A percentile compares a stretch with the other conserved stretches of the same genome.
phyloP scores from a whole-genome alignment of 2,329 filamentous ascomycete genomes.

The Nannizziopsis barbatae region DNA sequence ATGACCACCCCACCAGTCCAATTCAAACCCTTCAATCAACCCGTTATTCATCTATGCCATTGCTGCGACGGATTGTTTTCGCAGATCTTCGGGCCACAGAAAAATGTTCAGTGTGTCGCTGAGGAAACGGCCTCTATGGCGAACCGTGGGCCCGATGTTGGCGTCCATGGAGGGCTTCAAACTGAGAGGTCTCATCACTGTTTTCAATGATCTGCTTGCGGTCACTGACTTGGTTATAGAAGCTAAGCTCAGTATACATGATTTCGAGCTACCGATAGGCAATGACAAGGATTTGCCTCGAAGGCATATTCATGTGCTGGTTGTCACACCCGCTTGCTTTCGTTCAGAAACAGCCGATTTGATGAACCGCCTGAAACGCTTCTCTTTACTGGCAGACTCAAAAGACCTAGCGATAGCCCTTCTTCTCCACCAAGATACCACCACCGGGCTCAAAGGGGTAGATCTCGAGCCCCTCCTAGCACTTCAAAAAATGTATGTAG shows the following conservation, averaged over 20 bases:
- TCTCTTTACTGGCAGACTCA: constrained; percentile 8
- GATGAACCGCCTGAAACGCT: constrained; percentile 15
- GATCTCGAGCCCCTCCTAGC: constrained; percentile 17
- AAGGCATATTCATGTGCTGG: constrained; percentile 15
- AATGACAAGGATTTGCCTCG: not conserved
- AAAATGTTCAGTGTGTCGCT: constrained; percentile 10
- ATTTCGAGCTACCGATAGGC: constrained; percentile 17
- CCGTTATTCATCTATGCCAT: not conserved
- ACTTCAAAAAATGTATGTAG: constrained; percentile 21
- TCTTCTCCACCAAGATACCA: constrained; percentile 17
- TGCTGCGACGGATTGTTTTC: too few relatives aligned
- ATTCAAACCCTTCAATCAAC: too few relatives aligned
- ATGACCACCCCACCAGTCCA: too few relatives aligned
- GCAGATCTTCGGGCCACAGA: not conserved
- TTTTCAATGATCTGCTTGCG: not conserved
- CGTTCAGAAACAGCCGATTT: constrained; percentile 15
- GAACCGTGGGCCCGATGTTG: constrained; percentile 5
- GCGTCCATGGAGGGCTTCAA: constrained; percentile 3
- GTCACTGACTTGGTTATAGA: constrained; percentile 12
- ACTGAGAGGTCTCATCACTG: constrained; percentile 18
- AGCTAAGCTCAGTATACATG: constrained; percentile 13
- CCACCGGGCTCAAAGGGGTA: constrained; percentile 15
- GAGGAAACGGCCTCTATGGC: constrained; percentile 10
- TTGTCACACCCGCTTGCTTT: constrained; percentile 18
- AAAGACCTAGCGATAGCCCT: constrained; percentile 18